Base-by-base conservation (phyloP, 2,329 filamentous ascomycete species). In the Claviceps maximensis region DNA sequence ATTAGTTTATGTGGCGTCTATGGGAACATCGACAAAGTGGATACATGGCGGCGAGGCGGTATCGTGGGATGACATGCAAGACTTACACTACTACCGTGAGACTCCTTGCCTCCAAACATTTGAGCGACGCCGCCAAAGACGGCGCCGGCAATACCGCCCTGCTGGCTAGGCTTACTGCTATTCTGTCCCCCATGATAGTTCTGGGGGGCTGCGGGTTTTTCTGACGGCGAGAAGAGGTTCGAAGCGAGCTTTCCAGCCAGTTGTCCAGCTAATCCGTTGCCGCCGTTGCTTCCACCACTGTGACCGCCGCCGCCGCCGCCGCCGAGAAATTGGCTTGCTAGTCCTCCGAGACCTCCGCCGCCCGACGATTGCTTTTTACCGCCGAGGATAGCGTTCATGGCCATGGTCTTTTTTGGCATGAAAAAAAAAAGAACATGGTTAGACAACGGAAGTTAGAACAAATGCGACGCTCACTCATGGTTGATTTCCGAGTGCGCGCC, bases 321-420 rank as follows among this genome's bases (percentile, higher is more conserved):
- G 10, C 71, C 47, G 33, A 53, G 47, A 9, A 53, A 53, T 36
- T 53, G 51, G 45, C 51, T 53, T 13, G 57, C 57, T 13, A 58
- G 48, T 17, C 53, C 47, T 17, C 47, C 57, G 33, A 58, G 46
- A 25, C 45, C 49, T n/a, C 64, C 62, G 47, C 69, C 62, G 36
- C 68, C 63, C 44, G 65, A 51, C 12, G 49, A 51, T 41, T 53
- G 51, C 31, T 61, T 62, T 58, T 76, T 75, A 52, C 73, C 72
- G 52, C 75, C 72, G 48, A 81, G 69, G 46, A 84, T 70, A 46
- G 78, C 71, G 62, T 82, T 83, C 66, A 80, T 73, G 13, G 82
- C 80, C 63, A 84, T 75, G 61, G 70, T 75, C 80, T 83, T 50
- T 50, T n/a, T n/a, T n/a, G n/a, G n/a, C n/a, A 54, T 41, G 54